phyloP scores from a whole-genome alignment of 352 stramenopile genomes.

The Phytophthora lateralis region DNA sequence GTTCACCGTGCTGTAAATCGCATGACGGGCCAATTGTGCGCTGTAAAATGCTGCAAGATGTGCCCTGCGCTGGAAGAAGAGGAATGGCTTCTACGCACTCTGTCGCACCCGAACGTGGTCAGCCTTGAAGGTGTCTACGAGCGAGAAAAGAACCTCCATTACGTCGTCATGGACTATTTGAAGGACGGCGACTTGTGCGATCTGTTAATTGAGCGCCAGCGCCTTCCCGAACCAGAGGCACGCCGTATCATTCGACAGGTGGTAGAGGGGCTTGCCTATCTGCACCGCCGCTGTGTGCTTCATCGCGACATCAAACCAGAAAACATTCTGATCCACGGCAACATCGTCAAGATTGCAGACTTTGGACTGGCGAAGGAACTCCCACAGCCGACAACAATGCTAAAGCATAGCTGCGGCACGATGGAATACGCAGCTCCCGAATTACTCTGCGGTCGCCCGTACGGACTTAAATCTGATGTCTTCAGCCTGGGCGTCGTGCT shows the following conservation, averaged over 20 bases:
- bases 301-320: slow-evolving; percentile 85
- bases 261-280: slow-evolving; percentile 58
- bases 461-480: slow-evolving; percentile 79
- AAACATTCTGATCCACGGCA: slow-evolving; percentile 80
- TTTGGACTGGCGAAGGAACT: slow-evolving; percentile 82
- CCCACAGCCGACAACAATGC: slow-evolving; percentile 43
- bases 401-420: slow-evolving; percentile 74
- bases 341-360: slow-evolving; percentile 76
- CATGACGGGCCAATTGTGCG: slow-evolving; percentile 62
- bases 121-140: slow-evolving; percentile 71
- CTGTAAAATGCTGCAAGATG: slow-evolving; percentile 80
- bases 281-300: slow-evolving; percentile 68
- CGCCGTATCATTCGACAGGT: slow-evolving; percentile 70
- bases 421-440: slow-evolving; percentile 82
- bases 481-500: slow-evolving; percentile 83
- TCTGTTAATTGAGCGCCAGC: slow-evolving; percentile 66
- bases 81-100: slow-evolving; percentile 60
- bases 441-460: slow-evolving; percentile 64
- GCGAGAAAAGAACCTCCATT: slow-evolving; percentile 70
- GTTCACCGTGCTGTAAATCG: slow-evolving; percentile 79
- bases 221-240: slow-evolving; percentile 57
- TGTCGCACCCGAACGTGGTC: slow-evolving; percentile 76
- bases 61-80: slow-evolving; percentile 70
- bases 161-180: slow-evolving; percentile 86
- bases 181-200: slow-evolving; percentile 80